phyloP scores from a whole-genome alignment of 2,329 filamentous ascomycete species.

The Nakataea oryzae region DNA sequence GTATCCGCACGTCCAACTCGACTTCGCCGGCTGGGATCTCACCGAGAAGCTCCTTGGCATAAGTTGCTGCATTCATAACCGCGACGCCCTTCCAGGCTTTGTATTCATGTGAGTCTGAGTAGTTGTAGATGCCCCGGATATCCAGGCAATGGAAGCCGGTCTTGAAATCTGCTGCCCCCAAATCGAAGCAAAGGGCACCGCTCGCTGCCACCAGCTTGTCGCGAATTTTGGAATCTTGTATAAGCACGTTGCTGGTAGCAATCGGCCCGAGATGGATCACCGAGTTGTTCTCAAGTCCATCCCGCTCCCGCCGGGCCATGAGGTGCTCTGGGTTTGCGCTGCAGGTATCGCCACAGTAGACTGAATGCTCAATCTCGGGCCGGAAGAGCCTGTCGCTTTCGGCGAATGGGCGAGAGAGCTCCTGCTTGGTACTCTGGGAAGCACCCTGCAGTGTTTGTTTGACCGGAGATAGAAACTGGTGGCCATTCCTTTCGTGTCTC shows the following conservation, averaged over 20 bases:
- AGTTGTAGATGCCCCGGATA: conserved; percentile 21
- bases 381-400: not conserved
- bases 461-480: conserved; percentile 9
- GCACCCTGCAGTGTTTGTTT: not conserved
- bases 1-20: not conserved
- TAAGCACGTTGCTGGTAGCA: conserved; percentile 18
- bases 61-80: conserved; percentile 14
- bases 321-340: not conserved
- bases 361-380: not conserved
- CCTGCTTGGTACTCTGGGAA: not conserved
- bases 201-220: conserved; percentile 13
- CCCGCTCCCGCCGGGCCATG: not conserved
- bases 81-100: conserved; percentile 14
- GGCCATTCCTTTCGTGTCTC: conserved; percentile 6
- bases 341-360: not conserved
- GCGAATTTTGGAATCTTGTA: conserved; percentile 15
- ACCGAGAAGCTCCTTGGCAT: conserved; percentile 8
- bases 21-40: not conserved
- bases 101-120: conserved; percentile 17
- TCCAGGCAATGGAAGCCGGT: conserved; percentile 17
- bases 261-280: conserved; percentile 23
- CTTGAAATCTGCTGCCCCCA: conserved; percentile 19
- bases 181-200: conserved; percentile 21
- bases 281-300: conserved; percentile 11
- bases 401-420: not conserved